These are phyloP conservation scores for Xylaria polymorpha DNA, from an alignment of 2,329 filamentous ascomycete genomes.

Conservation along the genomic window DNA sequence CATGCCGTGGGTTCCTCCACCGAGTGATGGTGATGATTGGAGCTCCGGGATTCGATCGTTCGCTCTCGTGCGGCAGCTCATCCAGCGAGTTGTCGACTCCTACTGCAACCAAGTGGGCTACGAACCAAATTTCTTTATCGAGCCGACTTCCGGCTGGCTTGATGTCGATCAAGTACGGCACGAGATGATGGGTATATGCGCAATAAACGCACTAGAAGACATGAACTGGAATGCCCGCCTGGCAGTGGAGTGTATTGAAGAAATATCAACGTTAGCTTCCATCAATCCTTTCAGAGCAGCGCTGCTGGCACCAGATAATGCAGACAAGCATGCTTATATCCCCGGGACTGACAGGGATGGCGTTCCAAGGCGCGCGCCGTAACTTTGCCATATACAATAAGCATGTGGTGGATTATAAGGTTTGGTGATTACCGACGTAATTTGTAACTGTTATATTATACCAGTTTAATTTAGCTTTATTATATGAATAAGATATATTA, in stretches of 20 bases:
- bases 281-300: not conserved
- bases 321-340: constrained; percentile 14
- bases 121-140: constrained; percentile 5
- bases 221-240: constrained; percentile 36
- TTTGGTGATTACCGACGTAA: not conserved
- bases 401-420: not conserved
- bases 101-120: constrained; percentile 13
- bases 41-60: constrained; percentile 36
- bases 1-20: constrained; percentile 36
- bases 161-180: constrained; percentile 34
- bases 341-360: not conserved
- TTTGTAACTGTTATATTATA: not conserved
- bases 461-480: too few relatives aligned
- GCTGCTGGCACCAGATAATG: constrained; percentile 7
- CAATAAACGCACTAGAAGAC: constrained; percentile 28
- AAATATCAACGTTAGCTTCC: not conserved
- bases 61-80: constrained; percentile 33
- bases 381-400: not conserved
- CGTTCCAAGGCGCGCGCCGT: not conserved
- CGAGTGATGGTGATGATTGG: constrained; percentile 17
- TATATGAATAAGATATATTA: too few relatives aligned
- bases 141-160: constrained; percentile 30
- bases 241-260: constrained; percentile 32
- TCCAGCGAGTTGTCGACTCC: constrained; percentile 29
- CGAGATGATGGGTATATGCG: constrained; percentile 37